Percentiles rank a stretch among this genome's conserved stretches.
phyloP scores from a whole-genome alignment of 805 yeast genomes.

The Candida sithepensis region DNA sequence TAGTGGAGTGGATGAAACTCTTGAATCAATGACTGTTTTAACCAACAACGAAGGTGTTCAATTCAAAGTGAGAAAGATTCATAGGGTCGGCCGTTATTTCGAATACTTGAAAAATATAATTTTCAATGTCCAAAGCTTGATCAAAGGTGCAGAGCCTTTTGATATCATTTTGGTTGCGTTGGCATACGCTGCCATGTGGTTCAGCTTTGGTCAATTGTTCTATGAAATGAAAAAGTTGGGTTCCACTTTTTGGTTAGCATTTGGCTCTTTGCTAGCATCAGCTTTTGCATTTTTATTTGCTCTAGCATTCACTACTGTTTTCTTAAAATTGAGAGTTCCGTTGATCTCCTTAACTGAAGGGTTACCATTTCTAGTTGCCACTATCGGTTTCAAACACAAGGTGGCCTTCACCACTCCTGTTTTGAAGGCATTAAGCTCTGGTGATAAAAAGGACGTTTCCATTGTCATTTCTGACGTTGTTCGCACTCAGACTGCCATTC shows the following conservation, averaged over 20 bases:
- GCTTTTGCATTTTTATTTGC: slow-evolving; percentile 83
- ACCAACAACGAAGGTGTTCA: slow-evolving; percentile 39
- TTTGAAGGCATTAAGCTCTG: slow-evolving; percentile 35
- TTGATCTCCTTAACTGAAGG: slow-evolving; percentile 82
- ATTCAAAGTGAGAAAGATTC: slow-evolving; percentile 61
- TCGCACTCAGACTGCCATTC: slow-evolving; percentile 37
- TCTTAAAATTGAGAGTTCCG: slow-evolving; percentile 60
- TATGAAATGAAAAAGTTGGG: slow-evolving; percentile 73
- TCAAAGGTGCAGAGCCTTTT: slow-evolving; percentile 75
- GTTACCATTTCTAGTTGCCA: slow-evolving; percentile 86
- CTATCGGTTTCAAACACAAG: slow-evolving; percentile 88
- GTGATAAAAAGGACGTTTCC: slow-evolving; percentile 27
- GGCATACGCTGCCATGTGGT: slow-evolving; percentile 86
- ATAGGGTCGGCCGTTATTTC: slow-evolving; percentile 53
- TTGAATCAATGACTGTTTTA: slow-evolving; percentile 19
- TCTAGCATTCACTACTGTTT: slow-evolving; percentile 53
- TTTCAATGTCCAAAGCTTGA: slow-evolving; percentile 39
- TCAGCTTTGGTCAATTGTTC: slow-evolving; percentile 72
- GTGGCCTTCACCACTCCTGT: slow-evolving; percentile 65
- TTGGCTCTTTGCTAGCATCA: slow-evolving; percentile 74
- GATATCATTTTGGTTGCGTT: slow-evolving; percentile 75
- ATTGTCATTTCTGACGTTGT: slow-evolving; percentile 30
- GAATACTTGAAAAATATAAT: slow-evolving; percentile 44
- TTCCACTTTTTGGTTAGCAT: slow-evolving; percentile 83
- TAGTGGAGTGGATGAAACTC: slow-evolving; percentile 20